Evolutionary conservation across 1,284 basidiomycete species (phyloP).

Genomic region (Ustilago bromivora): DNA sequence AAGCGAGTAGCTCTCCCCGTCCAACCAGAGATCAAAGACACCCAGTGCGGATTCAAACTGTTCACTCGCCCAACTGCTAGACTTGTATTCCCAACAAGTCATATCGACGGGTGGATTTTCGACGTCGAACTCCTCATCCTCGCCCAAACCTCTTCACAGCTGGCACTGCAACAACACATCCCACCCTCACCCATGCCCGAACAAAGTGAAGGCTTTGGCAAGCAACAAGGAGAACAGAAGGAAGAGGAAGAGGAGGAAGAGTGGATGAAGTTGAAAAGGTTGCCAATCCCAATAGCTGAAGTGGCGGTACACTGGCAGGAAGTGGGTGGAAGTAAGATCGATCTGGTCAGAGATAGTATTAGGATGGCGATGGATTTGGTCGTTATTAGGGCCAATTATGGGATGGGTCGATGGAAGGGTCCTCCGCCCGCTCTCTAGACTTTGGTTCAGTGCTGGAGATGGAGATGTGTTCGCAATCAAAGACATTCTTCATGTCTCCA

Average conservation of each 20-base stretch:
- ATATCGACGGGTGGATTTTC: slow-evolving; percentile 81
- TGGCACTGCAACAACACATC: slow-evolving; percentile 6
- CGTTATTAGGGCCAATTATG: slow-evolving; percentile 83
- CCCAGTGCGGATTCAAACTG: slow-evolving; percentile 93
- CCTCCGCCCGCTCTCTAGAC: slow-evolving; percentile 23
- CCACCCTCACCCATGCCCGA: background rate
- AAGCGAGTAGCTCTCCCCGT: slow-evolving; percentile 21
- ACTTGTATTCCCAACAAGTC: slow-evolving; percentile 78
- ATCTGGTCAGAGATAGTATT: slow-evolving; percentile 82
- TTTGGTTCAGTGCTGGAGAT: background rate
- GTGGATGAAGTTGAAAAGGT: slow-evolving; percentile 71
- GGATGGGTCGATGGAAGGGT: slow-evolving; percentile 75
- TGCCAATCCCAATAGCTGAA: slow-evolving; percentile 80
- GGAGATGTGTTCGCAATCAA: background rate
- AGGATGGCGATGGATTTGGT: slow-evolving; percentile 89
- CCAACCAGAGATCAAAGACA: slow-evolving; percentile 89
- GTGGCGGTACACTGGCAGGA: slow-evolving; percentile 92
- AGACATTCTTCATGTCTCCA: background rate
- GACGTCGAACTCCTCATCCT: slow-evolving; percentile 94
- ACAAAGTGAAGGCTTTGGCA: too few species aligned
- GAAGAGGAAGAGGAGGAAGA: slow-evolving; percentile 10
- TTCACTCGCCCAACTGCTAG: slow-evolving; percentile 81
- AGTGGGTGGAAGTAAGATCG: slow-evolving; percentile 89
- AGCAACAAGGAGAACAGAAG: background rate
- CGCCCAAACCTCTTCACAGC: slow-evolving; percentile 71